phyloP scores from a whole-genome alignment of 345 rosid genomes.

The Turritis glabra region DNA sequence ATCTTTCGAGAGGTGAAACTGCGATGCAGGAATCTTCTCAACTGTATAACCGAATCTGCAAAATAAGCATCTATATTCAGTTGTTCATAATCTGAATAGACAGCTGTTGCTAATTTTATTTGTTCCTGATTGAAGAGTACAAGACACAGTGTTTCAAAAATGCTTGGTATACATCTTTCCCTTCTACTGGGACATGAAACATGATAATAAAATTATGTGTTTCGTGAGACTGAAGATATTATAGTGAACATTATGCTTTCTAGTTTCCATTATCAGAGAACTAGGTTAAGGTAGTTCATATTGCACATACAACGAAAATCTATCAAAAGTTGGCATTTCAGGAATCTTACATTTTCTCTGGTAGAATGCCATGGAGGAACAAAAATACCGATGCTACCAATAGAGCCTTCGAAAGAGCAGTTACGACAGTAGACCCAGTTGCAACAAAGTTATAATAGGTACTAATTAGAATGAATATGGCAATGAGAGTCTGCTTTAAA shows the following conservation, averaged over 20 bases:
- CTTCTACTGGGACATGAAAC: conserved; percentile 13
- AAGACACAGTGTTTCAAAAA: background rate
- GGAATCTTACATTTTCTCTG: conserved; percentile 71
- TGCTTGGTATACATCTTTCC: background rate
- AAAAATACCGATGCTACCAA: conserved; percentile 54
- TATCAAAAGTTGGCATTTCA: conserved; percentile 5
- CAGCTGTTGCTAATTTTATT: background rate
- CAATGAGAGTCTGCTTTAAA: conserved; percentile 54
- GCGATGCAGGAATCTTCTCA: conserved; percentile 72
- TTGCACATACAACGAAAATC: background rate
- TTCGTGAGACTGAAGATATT: background rate
- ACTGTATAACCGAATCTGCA: conserved; percentile 79
- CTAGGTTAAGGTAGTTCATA: background rate
- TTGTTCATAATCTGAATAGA: background rate
- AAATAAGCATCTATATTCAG: background rate
- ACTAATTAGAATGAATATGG: conserved; percentile 54
- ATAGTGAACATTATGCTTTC: background rate
- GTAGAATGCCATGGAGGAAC: conserved; percentile 78
- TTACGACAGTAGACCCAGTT: conserved; percentile 56
- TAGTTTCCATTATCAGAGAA: background rate
- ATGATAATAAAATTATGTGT: background rate
- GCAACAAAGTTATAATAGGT: conserved; percentile 73
- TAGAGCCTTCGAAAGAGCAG: conserved; percentile 70
- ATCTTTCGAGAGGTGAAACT: conserved; percentile 64
- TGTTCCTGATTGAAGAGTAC: background rate